Evolutionary conservation across 495 filamentous ascomycete genomes (phyloP), one percentile per base, ranked within the genome.

Genomic region (Staphylotrichum tortipilum): DNA sequence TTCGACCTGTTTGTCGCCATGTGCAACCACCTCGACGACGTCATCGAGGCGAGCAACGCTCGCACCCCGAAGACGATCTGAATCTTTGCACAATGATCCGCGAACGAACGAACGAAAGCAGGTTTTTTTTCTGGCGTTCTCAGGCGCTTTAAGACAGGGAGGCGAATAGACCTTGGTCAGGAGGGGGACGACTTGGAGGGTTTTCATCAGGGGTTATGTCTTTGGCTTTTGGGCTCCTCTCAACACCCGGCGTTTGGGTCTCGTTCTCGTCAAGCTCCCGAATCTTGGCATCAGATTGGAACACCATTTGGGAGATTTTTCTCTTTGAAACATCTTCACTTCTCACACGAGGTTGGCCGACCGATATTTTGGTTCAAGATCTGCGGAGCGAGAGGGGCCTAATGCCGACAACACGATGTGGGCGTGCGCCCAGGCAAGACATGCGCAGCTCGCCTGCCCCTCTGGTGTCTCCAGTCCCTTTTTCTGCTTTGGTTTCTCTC

Each of bases 1-100:
- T 95, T 96, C 72, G 89, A 95, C 77, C 76, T 96, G 67, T 96
- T 95, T 69, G 89, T 95, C 59, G 88, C 89, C 53, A 86, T 96
- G 86, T 92, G 88, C 78, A 94, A 94, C 71, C 88, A 94, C 74
- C 82, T 95, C 63, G 88, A 94, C 75, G 88, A 94, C 68, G 77
- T 94, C 68, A 79, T 80, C 69, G 84, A 87, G 24, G 70, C 69
- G 62, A 71, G 62, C 67, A 76, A 76, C 50, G 61, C 67, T 52
- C 67, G 70, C 49, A 72, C 71, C 40, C 72, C 73, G 24, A 72
- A 69, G 70, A 74, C 73, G 39, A 69, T 76, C 63, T 76, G 58
- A 69, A 48, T 39, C 43, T 53, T 57, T 45, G 54, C 35, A 48
- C 36, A 40, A 5, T 33, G 21, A 49, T n/a, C n/a, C n/a, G n/a